Base-by-base conservation (phyloP, 2,329 filamentous ascomycete genomes). In the Juglanconis sp. region DNA sequence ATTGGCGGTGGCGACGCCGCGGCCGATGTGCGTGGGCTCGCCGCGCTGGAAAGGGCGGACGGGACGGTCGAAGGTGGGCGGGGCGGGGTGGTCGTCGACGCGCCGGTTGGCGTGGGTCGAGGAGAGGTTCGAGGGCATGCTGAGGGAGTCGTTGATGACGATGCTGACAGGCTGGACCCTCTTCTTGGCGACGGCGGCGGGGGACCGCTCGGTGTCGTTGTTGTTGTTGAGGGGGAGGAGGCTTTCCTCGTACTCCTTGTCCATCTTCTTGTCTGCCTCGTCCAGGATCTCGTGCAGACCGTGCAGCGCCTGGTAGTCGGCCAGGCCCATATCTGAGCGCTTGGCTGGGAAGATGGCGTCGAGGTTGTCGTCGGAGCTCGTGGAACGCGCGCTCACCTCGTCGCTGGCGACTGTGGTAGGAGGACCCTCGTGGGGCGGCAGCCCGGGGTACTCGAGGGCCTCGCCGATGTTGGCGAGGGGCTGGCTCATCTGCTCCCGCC, bases 231-330 rank as follows among this genome's bases (percentile, higher is more conserved):
- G 24, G 24, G 24, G 24, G 24, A 24, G 24, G 24, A 24, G 24
- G 24, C 24, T 24, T 1, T 24, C 24, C 24, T n/a, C 30, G 15
- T 34, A 9, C n/a, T 17, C 11, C 15, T 36, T 31, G 42, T 58
- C n/a, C 15, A 17, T n/a, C 11, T 40, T 53, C 24, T 2, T 35
- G 13, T 34, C 30, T 24, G n/a, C n/a, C 6, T 55, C 24, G n/a
- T 48, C 38, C 1, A 35, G 24, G 7, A 31, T 31, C 17, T 40
- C 42, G 34, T 13, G 3, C 5, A 32, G 51, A 11, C 56, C 34
- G 56, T 61, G 40, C 32, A 52, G 47, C n/a, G 30, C 35, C 56
- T 59, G 51, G 40, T 52, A 59, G 49, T 50, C 56, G 2, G 59
- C 40, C 5, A 62, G 56, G 40, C 60, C 60, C 56, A 61, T 58